A percentile compares a stretch with the other conserved stretches of the same genome.
Evolutionary conservation across 2,329 filamentous ascomycete species (phyloP).

Genomic region (Delphinella strobiligena): DNA sequence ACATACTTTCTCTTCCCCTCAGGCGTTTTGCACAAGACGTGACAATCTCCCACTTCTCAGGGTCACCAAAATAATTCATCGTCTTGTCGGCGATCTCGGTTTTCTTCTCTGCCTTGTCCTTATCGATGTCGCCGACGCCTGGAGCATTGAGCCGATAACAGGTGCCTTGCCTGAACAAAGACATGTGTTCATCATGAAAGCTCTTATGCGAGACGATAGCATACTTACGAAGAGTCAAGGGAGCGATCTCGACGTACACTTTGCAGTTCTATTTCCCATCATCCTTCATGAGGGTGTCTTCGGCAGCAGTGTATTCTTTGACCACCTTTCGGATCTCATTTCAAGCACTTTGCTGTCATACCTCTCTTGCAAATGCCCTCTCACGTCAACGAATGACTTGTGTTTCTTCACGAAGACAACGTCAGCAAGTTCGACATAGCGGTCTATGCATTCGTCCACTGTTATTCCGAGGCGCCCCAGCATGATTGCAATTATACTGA

Average conservation of each 20-base stretch:
- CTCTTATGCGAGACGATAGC: constrained; percentile 10
- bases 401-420: constrained; percentile 8
- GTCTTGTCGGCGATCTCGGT: background rate
- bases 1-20: too few species aligned
- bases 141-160: background rate
- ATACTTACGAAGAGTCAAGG: background rate
- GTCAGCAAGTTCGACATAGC: constrained; percentile 7
- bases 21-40: background rate
- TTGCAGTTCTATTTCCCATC: background rate
- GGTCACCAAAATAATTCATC: background rate
- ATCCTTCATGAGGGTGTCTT: background rate
- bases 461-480: constrained; percentile 13
- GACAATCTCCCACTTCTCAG: background rate
- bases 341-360: constrained; percentile 6
- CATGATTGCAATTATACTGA: constrained; percentile 14
- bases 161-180: background rate
- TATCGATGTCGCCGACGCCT: background rate
- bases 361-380: constrained; percentile 8
- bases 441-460: constrained; percentile 11
- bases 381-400: background rate
- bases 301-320: constrained; percentile 1
- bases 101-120: background rate
- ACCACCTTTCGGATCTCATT: constrained; percentile 11
- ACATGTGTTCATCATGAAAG: background rate
- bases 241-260: constrained; percentile 9